phyloP scores from a whole-genome alignment of 2,329 filamentous ascomycete species.

The Colletotrichum sp. region DNA sequence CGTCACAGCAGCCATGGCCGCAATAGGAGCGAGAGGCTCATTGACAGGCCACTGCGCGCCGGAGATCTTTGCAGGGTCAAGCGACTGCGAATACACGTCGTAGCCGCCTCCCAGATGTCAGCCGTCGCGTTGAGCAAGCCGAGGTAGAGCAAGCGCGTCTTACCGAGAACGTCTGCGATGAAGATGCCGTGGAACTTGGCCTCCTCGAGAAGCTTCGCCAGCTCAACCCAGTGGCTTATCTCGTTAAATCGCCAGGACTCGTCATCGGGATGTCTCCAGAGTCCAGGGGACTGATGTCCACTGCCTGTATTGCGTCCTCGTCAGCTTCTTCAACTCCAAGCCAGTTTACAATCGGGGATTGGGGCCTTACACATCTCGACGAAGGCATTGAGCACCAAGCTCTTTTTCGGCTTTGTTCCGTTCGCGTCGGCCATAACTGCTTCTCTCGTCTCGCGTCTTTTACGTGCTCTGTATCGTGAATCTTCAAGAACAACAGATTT shows the following conservation, averaged over 20 bases:
- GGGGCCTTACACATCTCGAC: constrained; percentile 40
- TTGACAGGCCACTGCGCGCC: constrained; percentile 76
- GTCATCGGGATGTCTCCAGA: constrained; percentile 68
- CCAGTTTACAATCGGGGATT: not conserved
- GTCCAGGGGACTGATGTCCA: constrained; percentile 51
- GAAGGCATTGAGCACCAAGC: constrained; percentile 47
- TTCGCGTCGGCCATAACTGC: constrained; percentile 5
- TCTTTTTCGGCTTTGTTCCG: constrained; percentile 34
- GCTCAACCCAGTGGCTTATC: constrained; percentile 63
- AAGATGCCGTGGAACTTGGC: constrained; percentile 72
- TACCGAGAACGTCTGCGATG: constrained; percentile 68
- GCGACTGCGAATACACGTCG: constrained; percentile 69
- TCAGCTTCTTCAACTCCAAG: not conserved
- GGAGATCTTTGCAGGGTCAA: constrained; percentile 64
- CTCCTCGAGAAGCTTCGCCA: constrained; percentile 64
- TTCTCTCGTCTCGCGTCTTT: not conserved
- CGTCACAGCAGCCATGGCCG: constrained; percentile 74
- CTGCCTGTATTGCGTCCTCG: constrained; percentile 28
- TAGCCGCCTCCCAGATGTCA: constrained; percentile 56
- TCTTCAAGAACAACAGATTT: not conserved
- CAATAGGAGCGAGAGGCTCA: constrained; percentile 67
- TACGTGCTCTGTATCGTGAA: not conserved
- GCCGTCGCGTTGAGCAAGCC: not conserved
- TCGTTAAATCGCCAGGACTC: constrained; percentile 66
- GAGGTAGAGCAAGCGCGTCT: not conserved